Conservation (phyloP, 495 filamentous ascomycete genomes). For the Xylaria telfairii region DNA sequence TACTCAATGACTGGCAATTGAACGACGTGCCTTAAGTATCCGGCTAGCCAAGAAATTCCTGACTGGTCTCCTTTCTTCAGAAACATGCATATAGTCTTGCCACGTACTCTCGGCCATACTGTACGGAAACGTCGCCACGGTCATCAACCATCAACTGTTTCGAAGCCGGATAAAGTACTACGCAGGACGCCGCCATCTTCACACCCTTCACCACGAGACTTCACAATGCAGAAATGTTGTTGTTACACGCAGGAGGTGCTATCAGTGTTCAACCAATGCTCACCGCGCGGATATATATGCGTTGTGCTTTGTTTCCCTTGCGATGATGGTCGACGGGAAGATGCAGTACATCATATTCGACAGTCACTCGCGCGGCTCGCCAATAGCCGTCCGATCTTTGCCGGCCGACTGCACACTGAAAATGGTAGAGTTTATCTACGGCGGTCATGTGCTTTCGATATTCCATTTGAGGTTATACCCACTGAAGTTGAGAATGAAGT, state of each 20-base stretch:
- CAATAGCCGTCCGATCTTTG: slow-evolving; percentile 40
- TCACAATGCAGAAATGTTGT: slow-evolving; percentile 15
- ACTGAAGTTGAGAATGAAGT: slow-evolving; percentile 28
- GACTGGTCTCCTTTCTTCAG: not conserved
- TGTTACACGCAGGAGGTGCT: slow-evolving; percentile 32
- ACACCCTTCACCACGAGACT: not conserved
- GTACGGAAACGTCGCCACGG: slow-evolving; percentile 22
- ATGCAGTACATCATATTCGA: slow-evolving; percentile 36
- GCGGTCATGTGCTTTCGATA: slow-evolving; percentile 35
- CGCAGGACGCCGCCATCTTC: slow-evolving; percentile 10
- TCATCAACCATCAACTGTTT: not conserved
- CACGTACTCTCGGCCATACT: slow-evolving; percentile 16
- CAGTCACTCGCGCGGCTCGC: slow-evolving; percentile 35
- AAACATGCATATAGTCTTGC: slow-evolving; percentile 26
- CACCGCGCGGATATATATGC: slow-evolving; percentile 43
- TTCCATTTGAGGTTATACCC: slow-evolving; percentile 37
- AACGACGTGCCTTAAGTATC: not conserved
- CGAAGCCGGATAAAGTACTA: slow-evolving; percentile 12
- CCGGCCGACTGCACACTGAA: slow-evolving; percentile 39
- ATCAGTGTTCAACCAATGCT: slow-evolving; percentile 43
- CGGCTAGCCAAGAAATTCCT: not conserved
- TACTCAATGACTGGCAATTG: slow-evolving; percentile 5
- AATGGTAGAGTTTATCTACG: slow-evolving; percentile 35
- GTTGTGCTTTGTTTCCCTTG: slow-evolving; percentile 45
- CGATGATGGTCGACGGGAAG: slow-evolving; percentile 31